These are phyloP conservation scores for Polymyxa betae DNA, from an alignment of 208 protist genomes.

Conservation along the genomic window DNA sequence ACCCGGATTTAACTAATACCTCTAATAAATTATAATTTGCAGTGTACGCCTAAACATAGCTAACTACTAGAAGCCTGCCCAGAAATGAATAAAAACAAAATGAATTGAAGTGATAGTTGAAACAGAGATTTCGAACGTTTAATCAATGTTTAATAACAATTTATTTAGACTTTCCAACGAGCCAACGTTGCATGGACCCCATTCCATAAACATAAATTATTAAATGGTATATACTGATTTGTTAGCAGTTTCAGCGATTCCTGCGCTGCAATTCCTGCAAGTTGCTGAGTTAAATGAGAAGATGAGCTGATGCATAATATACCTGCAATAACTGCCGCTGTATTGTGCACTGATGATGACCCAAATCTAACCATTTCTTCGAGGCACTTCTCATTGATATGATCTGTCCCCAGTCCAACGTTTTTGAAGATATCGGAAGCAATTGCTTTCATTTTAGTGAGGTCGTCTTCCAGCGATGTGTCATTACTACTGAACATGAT, in stretches of 20 bases:
- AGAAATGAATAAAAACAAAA: too few relatives aligned
- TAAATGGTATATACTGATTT: constrained; percentile 63
- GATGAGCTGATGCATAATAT: neutral
- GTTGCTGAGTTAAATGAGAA: neutral
- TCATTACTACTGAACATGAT: neutral
- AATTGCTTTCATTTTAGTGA: neutral
- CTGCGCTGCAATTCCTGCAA: constrained; percentile 58
- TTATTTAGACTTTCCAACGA: neutral
- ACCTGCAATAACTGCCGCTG: constrained; percentile 63
- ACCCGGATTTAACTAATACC: too few relatives aligned
- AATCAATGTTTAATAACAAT: neutral
- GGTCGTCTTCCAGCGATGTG: neutral
- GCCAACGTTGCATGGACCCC: constrained; percentile 57
- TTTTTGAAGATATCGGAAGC: constrained; percentile 5
- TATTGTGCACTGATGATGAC: constrained; percentile 64
- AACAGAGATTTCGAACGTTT: neutral
- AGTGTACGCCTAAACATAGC: too few relatives aligned
- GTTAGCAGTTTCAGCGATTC: constrained; percentile 66
- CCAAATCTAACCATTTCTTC: constrained; percentile 57
- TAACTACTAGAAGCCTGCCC: too few relatives aligned
- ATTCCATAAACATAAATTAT: constrained; percentile 70
- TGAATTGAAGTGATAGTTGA: too few relatives aligned
- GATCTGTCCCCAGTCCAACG: neutral
- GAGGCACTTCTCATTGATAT: constrained; percentile 12
- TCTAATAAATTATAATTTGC: too few relatives aligned